These are phyloP conservation scores for Hortiboletus campestris DNA, from an alignment of 768 basidiomycete genomes.

Conservation along the genomic window DNA sequence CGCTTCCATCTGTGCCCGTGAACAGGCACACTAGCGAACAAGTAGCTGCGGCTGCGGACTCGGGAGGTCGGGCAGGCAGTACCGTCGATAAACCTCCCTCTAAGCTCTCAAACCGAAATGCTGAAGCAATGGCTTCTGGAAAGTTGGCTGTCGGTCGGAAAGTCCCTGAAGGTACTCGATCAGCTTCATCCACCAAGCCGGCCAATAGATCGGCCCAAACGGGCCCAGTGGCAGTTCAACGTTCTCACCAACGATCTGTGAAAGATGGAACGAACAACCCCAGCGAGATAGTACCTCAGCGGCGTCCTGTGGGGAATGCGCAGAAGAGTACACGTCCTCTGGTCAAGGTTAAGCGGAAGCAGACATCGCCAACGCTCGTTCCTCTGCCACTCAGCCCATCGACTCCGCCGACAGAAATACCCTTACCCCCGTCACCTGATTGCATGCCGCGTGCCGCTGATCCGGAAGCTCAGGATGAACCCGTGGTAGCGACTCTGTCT, in stretches of 20 bases:
- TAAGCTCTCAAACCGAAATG: slow-evolving; percentile 11
- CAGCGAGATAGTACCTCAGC: neutral
- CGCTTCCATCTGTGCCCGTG: slow-evolving; percentile 23
- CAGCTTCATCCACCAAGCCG: slow-evolving; percentile 9
- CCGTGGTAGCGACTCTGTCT: neutral
- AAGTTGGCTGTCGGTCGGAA: slow-evolving; percentile 11
- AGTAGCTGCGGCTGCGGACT: neutral
- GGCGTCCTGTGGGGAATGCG: slow-evolving; percentile 3
- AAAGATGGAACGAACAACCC: slow-evolving; percentile 11
- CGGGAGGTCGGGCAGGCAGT: neutral
- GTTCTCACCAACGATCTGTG: slow-evolving; percentile 8
- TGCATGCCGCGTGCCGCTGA: slow-evolving; percentile 1
- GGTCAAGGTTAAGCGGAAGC: slow-evolving; percentile 14
- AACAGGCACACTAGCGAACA: slow-evolving; percentile 1
- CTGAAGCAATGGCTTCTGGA: neutral
- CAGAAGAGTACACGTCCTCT: slow-evolving; percentile 14
- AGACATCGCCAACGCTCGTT: slow-evolving; percentile 14
- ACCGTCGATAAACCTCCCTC: slow-evolving; percentile 1
- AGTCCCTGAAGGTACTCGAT: slow-evolving; percentile 3
- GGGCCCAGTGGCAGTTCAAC: neutral
- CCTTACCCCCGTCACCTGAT: slow-evolving; percentile 22
- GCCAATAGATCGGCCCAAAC: neutral
- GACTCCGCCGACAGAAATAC: slow-evolving; percentile 16
- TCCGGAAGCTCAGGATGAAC: slow-evolving; percentile 3
- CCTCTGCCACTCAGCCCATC: slow-evolving; percentile 23